Evolutionary conservation across 202 grass and related monocot genomes (phyloP).

Genomic region (Elaeis oleifera): DNA sequence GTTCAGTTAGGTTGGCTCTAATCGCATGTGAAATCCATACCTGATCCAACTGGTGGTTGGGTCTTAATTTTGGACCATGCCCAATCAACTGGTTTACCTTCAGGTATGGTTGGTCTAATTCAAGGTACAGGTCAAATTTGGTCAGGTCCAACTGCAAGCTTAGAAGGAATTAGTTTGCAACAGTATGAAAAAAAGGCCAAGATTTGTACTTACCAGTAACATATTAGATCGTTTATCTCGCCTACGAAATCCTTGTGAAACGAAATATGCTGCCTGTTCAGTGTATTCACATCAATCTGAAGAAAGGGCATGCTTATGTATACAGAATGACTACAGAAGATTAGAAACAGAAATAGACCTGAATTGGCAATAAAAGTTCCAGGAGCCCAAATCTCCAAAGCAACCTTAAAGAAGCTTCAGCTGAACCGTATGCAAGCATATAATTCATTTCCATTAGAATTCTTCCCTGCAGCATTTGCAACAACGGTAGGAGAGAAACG

Average conservation of each 20-base stretch:
- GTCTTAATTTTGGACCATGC: no score
- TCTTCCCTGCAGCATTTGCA: conserved; percentile 21
- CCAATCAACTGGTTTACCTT: no score
- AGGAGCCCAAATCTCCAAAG: conserved; percentile 94
- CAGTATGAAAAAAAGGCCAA: neutral
- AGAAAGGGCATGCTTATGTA: conserved; percentile 5
- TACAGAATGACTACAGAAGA: conserved; percentile 6
- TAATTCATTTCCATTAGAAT: conserved; percentile 87
- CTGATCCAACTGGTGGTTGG: no score
- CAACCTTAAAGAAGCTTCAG: conserved; percentile 87
- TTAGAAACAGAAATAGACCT: conserved; percentile 37
- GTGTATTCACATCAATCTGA: conserved; percentile 23
- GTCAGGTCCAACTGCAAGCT: no score
- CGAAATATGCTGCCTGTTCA: conserved; percentile 89
- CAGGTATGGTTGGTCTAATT: no score
- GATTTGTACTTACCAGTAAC: conserved; percentile 60
- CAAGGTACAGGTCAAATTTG: no score
- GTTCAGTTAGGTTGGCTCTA: no score
- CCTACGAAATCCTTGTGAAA: conserved; percentile 66
- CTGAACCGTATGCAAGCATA: conserved; percentile 97
- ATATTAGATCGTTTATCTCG: conserved; percentile 83
- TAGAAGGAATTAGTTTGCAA: no score
- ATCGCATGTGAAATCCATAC: no score
- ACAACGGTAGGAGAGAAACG: neutral
- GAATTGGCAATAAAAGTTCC: conserved; percentile 86